These are phyloP conservation scores for Gymnopus androsaceus DNA, from an alignment of 1,284 basidiomycete genomes.

Conservation along the genomic window DNA sequence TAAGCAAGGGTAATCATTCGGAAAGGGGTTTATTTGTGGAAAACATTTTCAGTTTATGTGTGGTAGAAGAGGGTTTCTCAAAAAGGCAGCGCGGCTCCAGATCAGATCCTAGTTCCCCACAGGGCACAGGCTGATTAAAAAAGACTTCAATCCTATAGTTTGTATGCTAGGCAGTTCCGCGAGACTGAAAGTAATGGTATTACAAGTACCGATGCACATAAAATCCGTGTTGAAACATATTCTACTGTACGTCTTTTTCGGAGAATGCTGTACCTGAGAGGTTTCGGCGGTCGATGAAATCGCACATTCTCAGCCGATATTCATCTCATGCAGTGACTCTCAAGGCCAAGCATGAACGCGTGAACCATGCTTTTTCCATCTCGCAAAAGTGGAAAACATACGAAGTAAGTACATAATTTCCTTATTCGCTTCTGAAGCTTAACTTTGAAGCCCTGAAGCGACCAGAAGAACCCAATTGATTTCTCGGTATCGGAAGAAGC, in stretches of 20 bases:
- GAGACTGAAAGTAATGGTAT: too few species aligned
- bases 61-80: neutral
- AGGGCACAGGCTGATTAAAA: too few species aligned
- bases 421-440: too few species aligned
- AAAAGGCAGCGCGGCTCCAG: constrained; percentile 2
- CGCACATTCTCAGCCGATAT: constrained; percentile 28
- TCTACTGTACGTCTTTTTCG: neutral
- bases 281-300: constrained; percentile 39
- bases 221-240: neutral
- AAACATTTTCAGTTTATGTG: neutral
- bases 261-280: constrained; percentile 14
- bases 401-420: too few species aligned
- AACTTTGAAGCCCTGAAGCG: too few species aligned
- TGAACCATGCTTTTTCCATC: too few species aligned
- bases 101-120: neutral
- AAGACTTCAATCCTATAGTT: too few species aligned
- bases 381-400: too few species aligned
- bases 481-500: too few species aligned
- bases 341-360: too few species aligned
- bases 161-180: too few species aligned
- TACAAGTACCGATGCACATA: neutral
- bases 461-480: too few species aligned
- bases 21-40: neutral
- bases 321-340: neutral
- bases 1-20: neutral